phyloP scores from a whole-genome alignment of 2,329 filamentous ascomycete species.

The Elsinoe batatas region DNA sequence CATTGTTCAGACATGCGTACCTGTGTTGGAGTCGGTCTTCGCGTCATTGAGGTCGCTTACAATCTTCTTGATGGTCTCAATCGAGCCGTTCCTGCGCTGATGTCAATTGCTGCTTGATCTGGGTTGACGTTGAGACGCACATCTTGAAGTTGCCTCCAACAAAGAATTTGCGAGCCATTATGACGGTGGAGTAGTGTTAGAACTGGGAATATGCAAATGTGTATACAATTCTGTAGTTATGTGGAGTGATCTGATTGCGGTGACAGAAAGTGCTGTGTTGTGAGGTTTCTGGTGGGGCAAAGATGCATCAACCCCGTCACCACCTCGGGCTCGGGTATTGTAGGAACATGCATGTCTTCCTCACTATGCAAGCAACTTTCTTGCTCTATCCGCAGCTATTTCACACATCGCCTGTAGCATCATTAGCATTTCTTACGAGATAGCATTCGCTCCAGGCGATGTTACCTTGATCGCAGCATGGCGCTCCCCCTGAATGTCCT shows the following conservation, averaged over 20 bases:
- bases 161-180: conserved; percentile 35
- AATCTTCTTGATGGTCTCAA: conserved; percentile 82
- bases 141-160: conserved; percentile 98
- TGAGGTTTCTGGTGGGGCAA: conserved; percentile 7
- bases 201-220: background rate
- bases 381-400: conserved; percentile 71
- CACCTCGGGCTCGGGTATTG: conserved; percentile 1
- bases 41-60: conserved; percentile 81
- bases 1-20: conserved; percentile 39
- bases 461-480: conserved; percentile 63
- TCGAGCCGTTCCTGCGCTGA: conserved; percentile 72
- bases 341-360: background rate
- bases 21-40: conserved; percentile 63
- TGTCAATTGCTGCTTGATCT: conserved; percentile 12
- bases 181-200: background rate
- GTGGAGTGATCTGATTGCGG: background rate
- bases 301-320: background rate
- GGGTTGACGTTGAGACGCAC: conserved; percentile 37
- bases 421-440: conserved; percentile 16
- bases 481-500: conserved; percentile 58
- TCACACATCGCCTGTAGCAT: conserved; percentile 72
- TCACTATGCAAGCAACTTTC: conserved; percentile 42
- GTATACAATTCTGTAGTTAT: background rate
- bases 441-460: conserved; percentile 6
- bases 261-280: background rate